A percentile compares a stretch with the other conserved stretches of the same genome.
phyloP scores from a whole-genome alignment of 306 rosid species.

The Pterocarpus macrocarpus region DNA sequence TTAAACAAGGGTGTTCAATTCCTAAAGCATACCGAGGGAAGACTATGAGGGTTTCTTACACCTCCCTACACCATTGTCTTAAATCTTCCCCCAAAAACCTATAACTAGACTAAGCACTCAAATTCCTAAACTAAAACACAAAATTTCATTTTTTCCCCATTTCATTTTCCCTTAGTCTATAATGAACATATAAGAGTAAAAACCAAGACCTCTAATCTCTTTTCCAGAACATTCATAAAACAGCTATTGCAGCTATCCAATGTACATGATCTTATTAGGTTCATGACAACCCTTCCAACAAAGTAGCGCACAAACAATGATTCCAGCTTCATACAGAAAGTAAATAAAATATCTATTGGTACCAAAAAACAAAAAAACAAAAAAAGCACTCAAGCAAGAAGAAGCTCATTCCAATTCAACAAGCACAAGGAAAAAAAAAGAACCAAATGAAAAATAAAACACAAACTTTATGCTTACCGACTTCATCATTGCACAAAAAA shows the following conservation, averaged over 20 bases:
- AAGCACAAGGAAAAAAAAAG: conserved; percentile 12
- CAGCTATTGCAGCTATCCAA: neutral
- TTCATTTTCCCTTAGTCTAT: neutral
- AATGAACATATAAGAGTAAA: neutral
- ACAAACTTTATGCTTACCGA: conserved; percentile 43
- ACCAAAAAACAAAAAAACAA: neutral
- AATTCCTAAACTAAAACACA: conserved; percentile 28
- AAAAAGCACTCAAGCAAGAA: conserved; percentile 29
- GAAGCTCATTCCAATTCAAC: conserved; percentile 36
- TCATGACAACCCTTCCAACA: conserved; percentile 32
- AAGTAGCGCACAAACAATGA: conserved; percentile 21
- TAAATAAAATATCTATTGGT: conserved; percentile 25
- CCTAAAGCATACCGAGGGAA: conserved; percentile 16
- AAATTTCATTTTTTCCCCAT: neutral
- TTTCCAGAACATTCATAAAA: conserved; percentile 23
- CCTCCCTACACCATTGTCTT: conserved; percentile 26
- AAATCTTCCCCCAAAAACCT: conserved; percentile 33
- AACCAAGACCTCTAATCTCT: conserved; percentile 12
- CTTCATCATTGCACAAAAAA: conserved; percentile 35
- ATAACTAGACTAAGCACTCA: conserved; percentile 15
- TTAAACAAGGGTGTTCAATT: conserved; percentile 11
- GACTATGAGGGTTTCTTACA: conserved; percentile 17
- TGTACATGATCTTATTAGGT: neutral
- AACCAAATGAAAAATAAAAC: neutral
- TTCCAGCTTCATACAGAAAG: neutral